Evolutionary conservation across 129 eudicot species (phyloP), one percentile per base, ranked within the genome.

Genomic region (Chrysanthemum makinoi): DNA sequence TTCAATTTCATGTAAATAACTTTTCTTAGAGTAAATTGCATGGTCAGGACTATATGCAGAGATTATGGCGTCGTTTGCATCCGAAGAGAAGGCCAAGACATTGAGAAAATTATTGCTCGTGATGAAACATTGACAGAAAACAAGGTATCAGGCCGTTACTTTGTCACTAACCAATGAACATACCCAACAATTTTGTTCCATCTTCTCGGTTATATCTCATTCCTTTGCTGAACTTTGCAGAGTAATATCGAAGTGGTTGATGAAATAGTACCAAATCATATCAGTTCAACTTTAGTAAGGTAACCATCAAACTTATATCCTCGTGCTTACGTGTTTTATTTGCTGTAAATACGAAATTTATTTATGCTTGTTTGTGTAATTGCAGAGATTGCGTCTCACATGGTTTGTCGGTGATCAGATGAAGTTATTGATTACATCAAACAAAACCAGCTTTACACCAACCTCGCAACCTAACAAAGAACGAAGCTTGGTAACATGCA

Each of bases 51-150:
- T 51, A 87, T 93, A 80, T 82, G 85, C 74, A 82, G 85, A 82
- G 96, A 93, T 84, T 93, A 82, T 65, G 98, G 96, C 47, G 84
- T 93, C 60, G 95, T 87, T 68, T 93, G 98, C 69, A 86, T 93
- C 24, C 88, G 96, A 1, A 84, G 98, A 81, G 95, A 80, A 74
- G 95, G 95, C 39, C 96, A 87, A 71, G 89, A 93, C 75, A 85
- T 89, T 68, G 90, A 93, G 56, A 81, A 81, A 74, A 74, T 93
- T 44, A 82, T 89, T 62, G 72, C 74, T 2, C 70, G 33, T 56
- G 84, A 86, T 72, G 80, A 80, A 57, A 89, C 87, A 51, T 52
- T 89, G 83, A 79, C 72, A 3, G 86, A 87, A 58, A 80, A 79
- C 81, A 85, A 80, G 90, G 98, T 87, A 80, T 50, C 35, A 16